Evolutionary conservation across 371 early-diverging fungal genomes (phyloP).

Genomic region (Apophysomyces elegans): DNA sequence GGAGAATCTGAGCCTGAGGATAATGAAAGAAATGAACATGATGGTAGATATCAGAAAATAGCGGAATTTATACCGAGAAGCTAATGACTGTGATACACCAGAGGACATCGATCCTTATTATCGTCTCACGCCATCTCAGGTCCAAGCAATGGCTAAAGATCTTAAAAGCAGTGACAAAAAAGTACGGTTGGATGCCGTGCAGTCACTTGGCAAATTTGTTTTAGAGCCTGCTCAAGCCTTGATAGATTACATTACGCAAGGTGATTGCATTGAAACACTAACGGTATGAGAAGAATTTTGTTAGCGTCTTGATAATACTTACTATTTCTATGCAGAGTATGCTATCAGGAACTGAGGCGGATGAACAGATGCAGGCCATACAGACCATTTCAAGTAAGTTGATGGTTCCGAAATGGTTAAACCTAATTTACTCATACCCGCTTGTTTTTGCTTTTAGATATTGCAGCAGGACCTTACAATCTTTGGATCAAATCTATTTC

Average conservation of each 20-base stretch:
- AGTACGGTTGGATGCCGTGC: slow-evolving; percentile 43
- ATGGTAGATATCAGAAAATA: slow-evolving; percentile 10
- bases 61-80: slow-evolving; percentile 1
- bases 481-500: slow-evolving; percentile 60
- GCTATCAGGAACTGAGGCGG: slow-evolving; percentile 49
- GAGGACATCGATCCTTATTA: slow-evolving; percentile 32
- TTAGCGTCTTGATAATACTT: too few relatives aligned
- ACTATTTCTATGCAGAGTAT: slow-evolving; percentile 16
- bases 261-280: slow-evolving; percentile 50
- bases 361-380: slow-evolving; percentile 67
- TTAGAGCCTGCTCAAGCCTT: slow-evolving; percentile 55
- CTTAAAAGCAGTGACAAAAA: slow-evolving; percentile 34
- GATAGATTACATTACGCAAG: slow-evolving; percentile 48
- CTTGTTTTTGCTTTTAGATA: slow-evolving; percentile 41
- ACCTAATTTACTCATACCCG: too few relatives aligned
- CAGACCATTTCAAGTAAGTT: slow-evolving; percentile 71
- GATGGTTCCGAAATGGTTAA: neutral
- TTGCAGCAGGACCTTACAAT: slow-evolving; percentile 65
- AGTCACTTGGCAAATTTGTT: slow-evolving; percentile 47
- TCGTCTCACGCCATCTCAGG: slow-evolving; percentile 23
- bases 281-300: slow-evolving; percentile 32
- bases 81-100: slow-evolving; percentile 3
- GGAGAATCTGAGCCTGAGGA: slow-evolving; percentile 21
- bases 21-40: slow-evolving; percentile 33
- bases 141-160: slow-evolving; percentile 24